Conservation (phyloP, 805 yeast genomes). For the Suhomyces faveliae region DNA sequence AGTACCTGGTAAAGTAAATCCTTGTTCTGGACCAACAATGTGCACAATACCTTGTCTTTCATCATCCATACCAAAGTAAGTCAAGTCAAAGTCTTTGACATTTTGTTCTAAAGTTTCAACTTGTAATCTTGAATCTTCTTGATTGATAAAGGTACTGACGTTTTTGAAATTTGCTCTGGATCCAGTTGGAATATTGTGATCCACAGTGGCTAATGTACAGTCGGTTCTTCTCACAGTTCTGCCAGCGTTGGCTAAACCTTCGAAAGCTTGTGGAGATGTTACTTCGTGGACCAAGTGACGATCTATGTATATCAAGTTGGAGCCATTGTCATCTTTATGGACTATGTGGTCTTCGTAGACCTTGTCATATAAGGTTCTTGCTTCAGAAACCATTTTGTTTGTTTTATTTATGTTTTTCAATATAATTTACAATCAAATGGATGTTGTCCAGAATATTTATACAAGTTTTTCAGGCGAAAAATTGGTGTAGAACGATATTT, state of each 20-base stretch:
- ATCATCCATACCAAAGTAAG: constrained; percentile 94
- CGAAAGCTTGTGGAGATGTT: constrained; percentile 98
- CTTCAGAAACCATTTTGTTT: constrained; percentile 8
- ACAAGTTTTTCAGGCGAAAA: not conserved
- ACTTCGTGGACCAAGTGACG: constrained; percentile 98
- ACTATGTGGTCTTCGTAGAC: constrained; percentile 94
- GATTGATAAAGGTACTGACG: constrained; percentile 77
- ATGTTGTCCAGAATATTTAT: not conserved
- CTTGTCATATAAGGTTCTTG: constrained; percentile 86
- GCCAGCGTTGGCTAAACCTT: constrained; percentile 85
- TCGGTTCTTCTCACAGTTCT: constrained; percentile 88
- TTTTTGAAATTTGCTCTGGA: constrained; percentile 76
- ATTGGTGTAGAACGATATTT: not conserved
- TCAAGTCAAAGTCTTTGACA: constrained; percentile 83
- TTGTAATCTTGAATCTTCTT: constrained; percentile 89
- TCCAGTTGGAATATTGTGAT: constrained; percentile 95
- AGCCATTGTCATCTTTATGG: constrained; percentile 83
- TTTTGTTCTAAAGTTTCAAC: constrained; percentile 90
- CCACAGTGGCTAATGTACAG: constrained; percentile 92
- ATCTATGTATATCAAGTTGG: constrained; percentile 86
- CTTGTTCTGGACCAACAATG: constrained; percentile 98
- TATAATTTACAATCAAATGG: not conserved
- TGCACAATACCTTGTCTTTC: constrained; percentile 97
- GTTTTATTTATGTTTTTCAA: not conserved
- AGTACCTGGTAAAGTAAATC: constrained; percentile 97